Evolutionary conservation across 352 stramenopile species (phyloP), one percentile per base, ranked within the genome.

Genomic region (Phytophthora niederhauseri): DNA sequence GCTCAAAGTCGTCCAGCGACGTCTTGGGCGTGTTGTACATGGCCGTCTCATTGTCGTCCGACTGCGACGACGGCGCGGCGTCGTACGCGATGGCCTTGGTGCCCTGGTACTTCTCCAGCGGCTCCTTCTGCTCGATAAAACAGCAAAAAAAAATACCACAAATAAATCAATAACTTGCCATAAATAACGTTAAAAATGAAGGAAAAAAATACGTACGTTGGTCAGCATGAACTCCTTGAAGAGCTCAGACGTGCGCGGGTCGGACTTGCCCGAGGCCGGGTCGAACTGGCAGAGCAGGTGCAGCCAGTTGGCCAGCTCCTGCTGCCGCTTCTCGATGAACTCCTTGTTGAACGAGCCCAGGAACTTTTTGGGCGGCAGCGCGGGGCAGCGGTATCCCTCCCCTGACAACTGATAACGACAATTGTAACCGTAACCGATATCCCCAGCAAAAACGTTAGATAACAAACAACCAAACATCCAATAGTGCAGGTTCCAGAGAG

Each of bases 1-100:
- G 76, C 77, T 97, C 92, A 82, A 98, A 98, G 76, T 98, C 92
- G 57, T 96, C 91, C 49, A 97, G 70, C 12, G 76, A 84, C n/a
- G 92, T 94, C 84, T 97, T 97, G 52, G 86, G 86, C 60, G 86
- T 94, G 73, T 94, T 91, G 85, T 94, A 94, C 36, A 94, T 73
- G 11, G 57, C 67, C 71, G 68, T 70, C 51, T 82, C 87, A 52
- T 77, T 72, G 36, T 50, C 65, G 26, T 38, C 70, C 20, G 53
- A 51, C 26, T 77, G 72, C 3, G 69, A 75, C 1, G 68, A 73
- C 3, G 82, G 75, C 24, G 72, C 75, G 15, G 75, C 64, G 55
- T 90, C 80, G 70, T 79, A 83, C 58, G 66, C 53, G 38, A 82
- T 71, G 43, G 74, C 48, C 31, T 70, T 72, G n/a, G 41, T 19